Conservation (phyloP, 2,329 filamentous ascomycete genomes). For the Parasarocladium wereldwijsianum region DNA sequence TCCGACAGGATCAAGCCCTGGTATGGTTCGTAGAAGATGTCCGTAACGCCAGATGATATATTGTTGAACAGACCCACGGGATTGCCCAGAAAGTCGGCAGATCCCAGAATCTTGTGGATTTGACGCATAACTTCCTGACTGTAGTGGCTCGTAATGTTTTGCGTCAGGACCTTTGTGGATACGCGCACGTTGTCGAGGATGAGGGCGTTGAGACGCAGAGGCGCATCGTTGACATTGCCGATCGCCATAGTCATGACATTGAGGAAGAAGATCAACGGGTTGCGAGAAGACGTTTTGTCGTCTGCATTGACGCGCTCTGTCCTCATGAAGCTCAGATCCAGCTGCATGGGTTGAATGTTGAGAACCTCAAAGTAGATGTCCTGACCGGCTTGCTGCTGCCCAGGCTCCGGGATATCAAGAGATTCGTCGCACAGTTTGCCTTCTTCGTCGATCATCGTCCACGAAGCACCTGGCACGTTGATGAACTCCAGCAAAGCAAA, state of each 20-base stretch:
- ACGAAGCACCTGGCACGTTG: conserved; percentile 80
- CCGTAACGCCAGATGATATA: conserved; percentile 88
- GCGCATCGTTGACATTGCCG: conserved; percentile 96
- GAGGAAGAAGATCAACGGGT: conserved; percentile 96
- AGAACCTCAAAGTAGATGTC: conserved; percentile 97
- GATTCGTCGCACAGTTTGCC: conserved; percentile 80
- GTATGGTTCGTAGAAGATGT: conserved; percentile 99
- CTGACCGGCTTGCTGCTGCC: conserved; percentile 67
- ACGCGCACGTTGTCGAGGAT: conserved; percentile 92
- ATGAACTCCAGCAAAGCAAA: conserved; percentile 91
- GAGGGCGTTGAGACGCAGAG: conserved; percentile 81
- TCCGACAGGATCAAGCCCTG: conserved; percentile 95
- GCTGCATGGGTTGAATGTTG: conserved; percentile 95
- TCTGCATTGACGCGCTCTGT: conserved; percentile 95
- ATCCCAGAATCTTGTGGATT: conserved; percentile 93
- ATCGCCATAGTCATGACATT: conserved; percentile 99
- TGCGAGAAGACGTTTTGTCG: conserved; percentile 78
- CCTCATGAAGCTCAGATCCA: conserved; percentile 91
- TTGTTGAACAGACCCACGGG: conserved; percentile 97
- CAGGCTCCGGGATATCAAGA: conserved; percentile 84
- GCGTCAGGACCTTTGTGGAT: conserved; percentile 67
- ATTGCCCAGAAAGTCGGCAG: conserved; percentile 93
- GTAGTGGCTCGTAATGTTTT: conserved; percentile 87
- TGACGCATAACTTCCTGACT: conserved; percentile 92
- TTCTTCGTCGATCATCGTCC: conserved; percentile 52